Base-by-base conservation (phyloP, 2,329 filamentous ascomycete genomes). In the Arachnomyces sp. region DNA sequence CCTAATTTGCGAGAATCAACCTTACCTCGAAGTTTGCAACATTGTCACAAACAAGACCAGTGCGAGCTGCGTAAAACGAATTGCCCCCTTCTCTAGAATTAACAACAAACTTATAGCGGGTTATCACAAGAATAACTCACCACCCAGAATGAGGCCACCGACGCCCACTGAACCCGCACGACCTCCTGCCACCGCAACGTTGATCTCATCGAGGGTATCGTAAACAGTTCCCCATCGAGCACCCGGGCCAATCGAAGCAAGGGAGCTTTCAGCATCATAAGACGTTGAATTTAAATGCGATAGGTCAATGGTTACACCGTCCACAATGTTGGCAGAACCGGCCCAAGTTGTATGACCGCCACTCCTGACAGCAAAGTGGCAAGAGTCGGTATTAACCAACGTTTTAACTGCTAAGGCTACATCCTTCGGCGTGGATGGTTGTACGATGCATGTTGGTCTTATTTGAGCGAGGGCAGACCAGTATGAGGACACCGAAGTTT, bases 211-310 rank as follows among this genome's bases (percentile, higher is more conserved):
- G 8, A 38, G 36, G 25, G 9, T 31, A 12, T 38, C 36, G 25
- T 30, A 38, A n/a, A 38, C 36, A n/a, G 30, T 3, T 28, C 16
- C 36, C 36, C 36, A 38, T 11, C 9, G 9, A 9, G 31, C 31
- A 11, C 31, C 31, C 13, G 31, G 31, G 13, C 31, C 9, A 15
- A 33, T 13, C 4, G 31, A 33, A 11, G 13, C 31, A 14, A 54
- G 45, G 3, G 51, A 43, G 7, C 40, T 42, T n/a, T n/a, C n/a
- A n/a, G n/a, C n/a, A n/a, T n/a, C n/a, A n/a, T n/a, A n/a, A n/a
- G 12, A 55, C n/a, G 28, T 57, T 52, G 21, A 52, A 52, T 9
- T 45, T 45, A 12, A 53, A 56, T 21, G 56, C 52, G n/a, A 59
- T 48, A 31, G 28, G n/a, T 31, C 28, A 31, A 31, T 31, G 9